A percentile compares a stretch with the other conserved stretches of the same genome.
Evolutionary conservation across 768 basidiomycete genomes (phyloP).

Genomic region (Crassisporium funariophilum): DNA sequence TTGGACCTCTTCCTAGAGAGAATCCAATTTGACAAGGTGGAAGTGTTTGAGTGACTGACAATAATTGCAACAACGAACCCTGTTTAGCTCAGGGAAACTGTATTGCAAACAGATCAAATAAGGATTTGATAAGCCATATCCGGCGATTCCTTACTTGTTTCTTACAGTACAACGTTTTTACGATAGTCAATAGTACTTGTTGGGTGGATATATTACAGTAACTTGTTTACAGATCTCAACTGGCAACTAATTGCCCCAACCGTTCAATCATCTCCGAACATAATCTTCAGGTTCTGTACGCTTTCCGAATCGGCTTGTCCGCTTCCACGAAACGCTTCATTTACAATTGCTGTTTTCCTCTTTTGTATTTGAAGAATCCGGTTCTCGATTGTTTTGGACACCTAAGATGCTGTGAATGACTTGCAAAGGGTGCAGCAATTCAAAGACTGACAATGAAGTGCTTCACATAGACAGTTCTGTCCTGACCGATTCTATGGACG

Average conservation of each 20-base stretch:
- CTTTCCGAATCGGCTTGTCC: conserved; percentile 65
- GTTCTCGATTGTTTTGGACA: conserved; percentile 68
- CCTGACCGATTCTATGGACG: conserved; percentile 84
- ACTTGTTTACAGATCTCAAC: no score
- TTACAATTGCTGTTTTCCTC: conserved; percentile 84
- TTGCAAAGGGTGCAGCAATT: background rate
- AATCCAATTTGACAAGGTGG: no score
- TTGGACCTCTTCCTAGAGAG: no score
- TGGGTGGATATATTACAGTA: background rate
- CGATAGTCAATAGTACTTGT: background rate
- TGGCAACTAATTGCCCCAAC: conserved; percentile 1
- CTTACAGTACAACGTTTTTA: no score
- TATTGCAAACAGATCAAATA: no score
- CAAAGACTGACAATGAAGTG: conserved; percentile 70
- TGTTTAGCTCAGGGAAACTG: no score
- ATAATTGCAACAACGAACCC: no score
- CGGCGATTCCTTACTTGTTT: no score
- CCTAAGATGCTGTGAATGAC: background rate
- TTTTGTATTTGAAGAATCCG: conserved; percentile 83
- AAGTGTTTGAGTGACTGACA: no score
- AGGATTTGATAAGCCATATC: no score
- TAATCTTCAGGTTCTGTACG: conserved; percentile 79
- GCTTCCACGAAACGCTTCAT: conserved; percentile 75
- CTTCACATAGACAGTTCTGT: conserved; percentile 79
- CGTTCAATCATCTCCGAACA: conserved; percentile 57